These are phyloP conservation scores for Boletus rufocinnamomeus DNA, from an alignment of 768 basidiomycete species.

Conservation along the genomic window DNA sequence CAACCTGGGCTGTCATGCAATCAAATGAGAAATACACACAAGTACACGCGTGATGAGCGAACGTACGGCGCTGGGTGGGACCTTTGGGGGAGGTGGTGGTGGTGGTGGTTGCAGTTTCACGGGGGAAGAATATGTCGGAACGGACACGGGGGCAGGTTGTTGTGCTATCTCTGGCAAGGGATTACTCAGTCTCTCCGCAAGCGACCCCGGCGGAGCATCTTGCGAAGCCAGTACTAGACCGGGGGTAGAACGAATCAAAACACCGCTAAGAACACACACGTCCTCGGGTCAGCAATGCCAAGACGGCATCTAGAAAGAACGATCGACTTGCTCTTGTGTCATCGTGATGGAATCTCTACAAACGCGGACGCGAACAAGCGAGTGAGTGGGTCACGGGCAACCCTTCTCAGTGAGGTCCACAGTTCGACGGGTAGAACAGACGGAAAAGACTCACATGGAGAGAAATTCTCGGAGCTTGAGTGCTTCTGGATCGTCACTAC, in stretches of 20 bases:
- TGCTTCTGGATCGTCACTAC: constrained; percentile 26
- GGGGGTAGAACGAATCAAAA: constrained; percentile 15
- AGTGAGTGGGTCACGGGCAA: not conserved
- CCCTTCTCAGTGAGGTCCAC: constrained; percentile 11
- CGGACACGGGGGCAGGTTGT: not conserved
- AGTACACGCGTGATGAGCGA: not conserved
- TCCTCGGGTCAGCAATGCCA: constrained; percentile 12
- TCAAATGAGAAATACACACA: not conserved
- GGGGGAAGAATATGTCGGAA: not conserved
- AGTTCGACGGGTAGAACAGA: not conserved
- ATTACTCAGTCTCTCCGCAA: not conserved
- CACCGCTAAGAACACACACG: constrained; percentile 15
- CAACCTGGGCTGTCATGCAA: constrained; percentile 15
- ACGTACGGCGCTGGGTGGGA: constrained; percentile 18
- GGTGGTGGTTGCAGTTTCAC: not conserved
- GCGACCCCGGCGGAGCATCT: constrained; percentile 2
- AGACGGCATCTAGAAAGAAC: not conserved
- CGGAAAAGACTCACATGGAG: constrained; percentile 28
- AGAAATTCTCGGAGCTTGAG: constrained; percentile 26
- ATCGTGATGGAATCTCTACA: constrained; percentile 26
- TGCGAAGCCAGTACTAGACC: constrained; percentile 1
- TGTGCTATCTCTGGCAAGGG: not conserved
- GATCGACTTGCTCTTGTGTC: constrained; percentile 25
- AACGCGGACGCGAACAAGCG: not conserved
- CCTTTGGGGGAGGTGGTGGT: not conserved